Base-by-base conservation (phyloP, 139 green algal genomes). In the Picochlorum sp. region DNA sequence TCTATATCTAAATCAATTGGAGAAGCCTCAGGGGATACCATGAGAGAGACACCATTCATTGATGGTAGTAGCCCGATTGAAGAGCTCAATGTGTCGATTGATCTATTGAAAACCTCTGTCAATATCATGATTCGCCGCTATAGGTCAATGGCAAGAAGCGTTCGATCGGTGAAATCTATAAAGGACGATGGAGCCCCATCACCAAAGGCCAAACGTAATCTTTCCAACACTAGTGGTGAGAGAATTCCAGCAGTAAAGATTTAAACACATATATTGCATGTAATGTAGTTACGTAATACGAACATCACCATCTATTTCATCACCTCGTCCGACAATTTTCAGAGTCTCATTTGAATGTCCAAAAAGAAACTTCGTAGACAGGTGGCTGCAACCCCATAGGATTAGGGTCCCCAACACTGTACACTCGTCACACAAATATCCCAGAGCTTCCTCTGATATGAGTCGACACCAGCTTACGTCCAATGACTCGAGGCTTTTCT, bases 401-500 rank as follows among this genome's bases (percentile, higher is more conserved):
- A 14, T 1, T 18, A 73, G 15, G 15, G 13, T 30, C 7, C 16
- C 11, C 41, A 88, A 61, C 4, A 24, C 5, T 6, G 16, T 23
- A 63, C 72, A 84, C 15, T 8, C 21, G 49, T 88, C 82, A n/a
- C 60, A 79, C 61, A 88, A 55, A 60, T 69, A 31, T 3, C 79
- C 82, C 37, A 88, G 58, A 20, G 66, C 61, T 18, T 45, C 45
- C 5, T 70, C 45, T 3, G 55, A 10, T 16, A 86, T 5, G 16
- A 61, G 30, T 14, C 77, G 49, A 49, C 81, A 87, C 66, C 72
- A 87, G 8, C 60, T 75, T 45, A 85, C 55, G 59, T 87, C 75
- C 60, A 84, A 55, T 23, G 66, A 50, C 45, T 78, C 49, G 49
- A 86, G 57, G 15, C 20, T 45, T 44, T 20, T 20, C 9, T n/a